Percentiles rank a stretch among this genome's conserved stretches.
Evolutionary conservation across 2,329 filamentous ascomycete species (phyloP).

Genomic region (Pseudogymnoascus sp.): DNA sequence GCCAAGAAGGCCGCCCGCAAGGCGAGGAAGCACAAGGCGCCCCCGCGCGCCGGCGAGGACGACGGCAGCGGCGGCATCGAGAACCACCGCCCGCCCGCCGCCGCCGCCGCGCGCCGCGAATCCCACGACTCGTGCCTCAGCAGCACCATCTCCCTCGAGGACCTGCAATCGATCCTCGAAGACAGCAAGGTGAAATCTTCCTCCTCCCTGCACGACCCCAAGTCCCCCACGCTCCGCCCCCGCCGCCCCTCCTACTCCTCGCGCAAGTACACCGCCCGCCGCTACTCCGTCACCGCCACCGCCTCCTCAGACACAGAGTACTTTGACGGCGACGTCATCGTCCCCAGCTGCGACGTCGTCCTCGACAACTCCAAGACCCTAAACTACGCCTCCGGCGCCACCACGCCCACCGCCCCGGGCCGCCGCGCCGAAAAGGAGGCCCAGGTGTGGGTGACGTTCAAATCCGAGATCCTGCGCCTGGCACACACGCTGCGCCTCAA

Average conservation of each 20-base stretch:
- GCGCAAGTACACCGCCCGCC: slow-evolving; percentile 14
- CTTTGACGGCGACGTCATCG: slow-evolving; percentile 69
- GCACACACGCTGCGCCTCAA: slow-evolving; percentile 83
- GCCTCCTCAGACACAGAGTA: slow-evolving; percentile 87
- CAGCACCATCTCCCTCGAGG: slow-evolving; percentile 67
- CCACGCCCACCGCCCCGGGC: slow-evolving; percentile 31
- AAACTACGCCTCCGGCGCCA: slow-evolving; percentile 55
- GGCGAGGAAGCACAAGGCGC: slow-evolving; percentile 34
- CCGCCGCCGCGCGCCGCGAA: slow-evolving; percentile 29
- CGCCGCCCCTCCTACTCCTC: slow-evolving; percentile 15
- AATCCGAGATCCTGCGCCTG: slow-evolving; percentile 82
- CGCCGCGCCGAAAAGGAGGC: slow-evolving; percentile 55
- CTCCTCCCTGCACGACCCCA: slow-evolving; percentile 29
- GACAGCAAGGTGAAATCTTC: slow-evolving; percentile 28
- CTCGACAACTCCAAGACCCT: slow-evolving; percentile 88
- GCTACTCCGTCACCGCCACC: slow-evolving; percentile 26
- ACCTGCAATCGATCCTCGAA: slow-evolving; percentile 71
- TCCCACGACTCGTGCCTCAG: slow-evolving; percentile 60
- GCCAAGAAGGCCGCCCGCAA: slow-evolving; percentile 52
- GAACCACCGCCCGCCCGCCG: slow-evolving; percentile 13
- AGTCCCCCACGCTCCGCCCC: slow-evolving; percentile 20
- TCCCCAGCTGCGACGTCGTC: slow-evolving; percentile 74
- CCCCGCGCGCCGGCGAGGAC: slow-evolving; percentile 13
- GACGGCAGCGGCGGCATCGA: too few species aligned
- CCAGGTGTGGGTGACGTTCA: slow-evolving; percentile 78